Evolutionary conservation across 2,329 filamentous ascomycete genomes (phyloP).

Genomic region (Periglandula ipomoeae): DNA sequence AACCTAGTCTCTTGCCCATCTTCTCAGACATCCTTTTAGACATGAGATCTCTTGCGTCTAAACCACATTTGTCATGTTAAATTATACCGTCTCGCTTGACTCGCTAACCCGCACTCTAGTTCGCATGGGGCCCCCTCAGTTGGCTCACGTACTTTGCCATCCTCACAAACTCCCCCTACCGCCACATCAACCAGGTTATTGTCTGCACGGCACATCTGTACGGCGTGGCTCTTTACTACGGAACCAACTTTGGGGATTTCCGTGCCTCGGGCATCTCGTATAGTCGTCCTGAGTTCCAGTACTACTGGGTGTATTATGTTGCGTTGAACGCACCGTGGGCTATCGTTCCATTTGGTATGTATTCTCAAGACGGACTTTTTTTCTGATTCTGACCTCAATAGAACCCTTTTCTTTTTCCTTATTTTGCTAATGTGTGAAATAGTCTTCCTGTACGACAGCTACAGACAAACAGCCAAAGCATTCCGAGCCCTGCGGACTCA

Average conservation of each 20-base stretch:
- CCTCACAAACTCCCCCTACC: constrained; percentile 29
- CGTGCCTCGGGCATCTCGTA: constrained; percentile 36
- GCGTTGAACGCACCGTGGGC: constrained; percentile 54
- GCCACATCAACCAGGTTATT: constrained; percentile 42
- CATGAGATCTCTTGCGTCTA: too few species aligned
- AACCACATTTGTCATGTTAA: too few species aligned
- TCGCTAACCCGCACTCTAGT: constrained; percentile 26
- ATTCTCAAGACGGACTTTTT: background rate
- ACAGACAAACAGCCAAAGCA: constrained; percentile 17
- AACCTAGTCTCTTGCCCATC: background rate
- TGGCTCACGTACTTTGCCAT: constrained; percentile 39
- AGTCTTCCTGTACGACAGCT: constrained; percentile 26
- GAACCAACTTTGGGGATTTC: constrained; percentile 44
- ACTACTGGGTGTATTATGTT: constrained; percentile 56
- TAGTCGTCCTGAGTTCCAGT: constrained; percentile 49
- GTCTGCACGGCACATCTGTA: constrained; percentile 48
- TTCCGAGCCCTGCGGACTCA: constrained; percentile 17
- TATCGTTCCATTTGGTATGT: constrained; percentile 45
- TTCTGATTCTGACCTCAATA: background rate
- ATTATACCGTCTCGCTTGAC: background rate
- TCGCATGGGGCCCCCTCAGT: constrained; percentile 51
- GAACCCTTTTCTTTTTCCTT: too few species aligned
- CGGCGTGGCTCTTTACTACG: constrained; percentile 53
- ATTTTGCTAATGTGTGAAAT: too few species aligned
- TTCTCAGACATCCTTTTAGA: background rate